These are phyloP conservation scores for Tremellales sp. DNA, from an alignment of 1,284 basidiomycete genomes.

Conservation along the genomic window DNA sequence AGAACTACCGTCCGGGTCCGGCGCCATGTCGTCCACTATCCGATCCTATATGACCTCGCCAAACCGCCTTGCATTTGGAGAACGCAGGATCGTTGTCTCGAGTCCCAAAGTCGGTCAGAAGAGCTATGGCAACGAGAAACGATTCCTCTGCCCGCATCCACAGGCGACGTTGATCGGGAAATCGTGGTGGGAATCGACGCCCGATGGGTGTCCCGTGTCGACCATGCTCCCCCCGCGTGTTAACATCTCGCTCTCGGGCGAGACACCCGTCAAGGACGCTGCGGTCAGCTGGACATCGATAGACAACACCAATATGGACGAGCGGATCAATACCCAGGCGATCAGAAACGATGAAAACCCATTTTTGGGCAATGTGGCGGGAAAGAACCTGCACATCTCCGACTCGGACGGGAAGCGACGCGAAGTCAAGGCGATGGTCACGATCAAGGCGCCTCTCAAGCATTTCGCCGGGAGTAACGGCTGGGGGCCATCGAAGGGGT, in stretches of 20 bases:
- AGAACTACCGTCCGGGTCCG: slow-evolving; percentile 1
- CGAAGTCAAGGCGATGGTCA: slow-evolving; percentile 84
- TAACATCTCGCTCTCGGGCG: slow-evolving; percentile 85
- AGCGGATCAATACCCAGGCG: slow-evolving; percentile 33
- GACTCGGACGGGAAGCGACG: slow-evolving; percentile 52
- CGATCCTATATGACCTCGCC: slow-evolving; percentile 66
- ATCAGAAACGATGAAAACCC: slow-evolving; percentile 34
- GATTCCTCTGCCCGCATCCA: slow-evolving; percentile 93
- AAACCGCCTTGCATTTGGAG: slow-evolving; percentile 85
- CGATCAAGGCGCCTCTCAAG: slow-evolving; percentile 75
- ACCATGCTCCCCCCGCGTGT: slow-evolving; percentile 66
- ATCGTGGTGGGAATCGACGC: slow-evolving; percentile 71
- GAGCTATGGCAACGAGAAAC: slow-evolving; percentile 92
- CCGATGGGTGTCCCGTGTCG: slow-evolving; percentile 37
- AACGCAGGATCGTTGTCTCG: slow-evolving; percentile 91
- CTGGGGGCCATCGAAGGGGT: slow-evolving; percentile 29
- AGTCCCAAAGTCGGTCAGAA: slow-evolving; percentile 96
- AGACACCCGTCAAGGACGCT: slow-evolving; percentile 64
- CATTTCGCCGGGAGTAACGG: slow-evolving; percentile 20
- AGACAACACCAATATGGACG: slow-evolving; percentile 37
- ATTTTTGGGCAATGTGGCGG: slow-evolving; percentile 44
- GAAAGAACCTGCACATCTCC: slow-evolving; percentile 45
- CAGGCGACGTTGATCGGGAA: slow-evolving; percentile 91
- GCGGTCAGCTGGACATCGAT: slow-evolving; percentile 40
- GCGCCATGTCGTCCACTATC: slow-evolving; percentile 19